Base-by-base conservation (phyloP, 192 early-diverging fungal species). In the Backusella australiensis region DNA sequence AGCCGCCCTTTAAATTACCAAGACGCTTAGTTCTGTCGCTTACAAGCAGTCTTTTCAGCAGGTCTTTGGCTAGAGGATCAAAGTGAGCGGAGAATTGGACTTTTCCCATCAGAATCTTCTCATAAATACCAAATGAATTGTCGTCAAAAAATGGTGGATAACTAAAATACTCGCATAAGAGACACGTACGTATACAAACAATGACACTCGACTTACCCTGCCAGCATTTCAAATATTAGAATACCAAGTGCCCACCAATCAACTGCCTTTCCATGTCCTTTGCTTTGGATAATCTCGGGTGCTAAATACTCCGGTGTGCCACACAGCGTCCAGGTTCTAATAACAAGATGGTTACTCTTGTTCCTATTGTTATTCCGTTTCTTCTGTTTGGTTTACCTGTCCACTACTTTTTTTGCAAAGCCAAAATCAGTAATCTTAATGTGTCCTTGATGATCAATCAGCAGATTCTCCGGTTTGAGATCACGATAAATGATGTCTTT, bases 231-330 rank as follows among this genome's bases (percentile, higher is more conserved):
- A 82, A 96, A 99, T 52, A 97, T 95, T 42, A 99, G 85, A 71
- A 99, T 97, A 53, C 97, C 97, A 46, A 99, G 86, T 29, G 96
- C 96, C 97, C 97, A 99, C 97, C 97, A 99, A 82, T 99, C 97
- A 9, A 99, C 97, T 6, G 97, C 91, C 79, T 97, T 98, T 19
- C 96, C 95, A 79, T 99, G 96, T 21, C 97, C 97, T 87, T 95
- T 96, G 75, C 91, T 91, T 84, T 97, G 95, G 85, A 99, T 99
- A 72, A 99, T 99, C 84, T 93, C 94, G 17, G 97, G 97, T 49
- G 97, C 97, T 56, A 99, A 85, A 82, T 99, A 99, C 80, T 98
- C 97, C 65, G 96, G 96, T 6, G 97, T 99, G 23, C 97, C 97
- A 84, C 97, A 99, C 69, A 99, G 83, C 56, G 97, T 99, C 96